A percentile compares a stretch with the other conserved stretches of the same genome.
phyloP scores from a whole-genome alignment of 2,329 filamentous ascomycete species.

The Cadophora malorum region DNA sequence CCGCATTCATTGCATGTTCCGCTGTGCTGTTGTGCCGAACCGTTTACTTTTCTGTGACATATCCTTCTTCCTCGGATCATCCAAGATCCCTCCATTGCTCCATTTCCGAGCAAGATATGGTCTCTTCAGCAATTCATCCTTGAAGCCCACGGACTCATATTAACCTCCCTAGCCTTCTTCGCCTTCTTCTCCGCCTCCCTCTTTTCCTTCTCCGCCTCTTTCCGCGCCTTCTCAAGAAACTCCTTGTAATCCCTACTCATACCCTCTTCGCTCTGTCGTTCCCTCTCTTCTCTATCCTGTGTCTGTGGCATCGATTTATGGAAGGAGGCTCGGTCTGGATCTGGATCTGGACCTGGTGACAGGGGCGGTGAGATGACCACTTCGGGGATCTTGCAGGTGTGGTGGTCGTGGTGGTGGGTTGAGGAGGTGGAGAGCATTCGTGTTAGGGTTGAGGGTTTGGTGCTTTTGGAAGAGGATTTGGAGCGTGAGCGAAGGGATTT shows the following conservation, averaged over 20 bases:
- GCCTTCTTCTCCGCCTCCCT: constrained; percentile 42
- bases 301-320: neutral
- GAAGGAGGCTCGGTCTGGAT: neutral
- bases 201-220: constrained; percentile 32
- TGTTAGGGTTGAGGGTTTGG: constrained; percentile 24
- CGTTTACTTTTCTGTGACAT: too few species aligned
- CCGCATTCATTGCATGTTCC: too few species aligned
- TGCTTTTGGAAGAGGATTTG: constrained; percentile 36
- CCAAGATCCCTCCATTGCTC: too few species aligned
- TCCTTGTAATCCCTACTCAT: constrained; percentile 32
- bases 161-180: constrained; percentile 51
- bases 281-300: neutral
- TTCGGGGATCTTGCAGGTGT: constrained; percentile 22
- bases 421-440: constrained; percentile 30
- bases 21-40: too few species aligned
- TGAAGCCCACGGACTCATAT: constrained; percentile 45
- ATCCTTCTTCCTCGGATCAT: too few species aligned
- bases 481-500: constrained; percentile 34
- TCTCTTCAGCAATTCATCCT: constrained; percentile 31
- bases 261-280: neutral
- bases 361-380: constrained; percentile 20
- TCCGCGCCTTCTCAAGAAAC: constrained; percentile 35
- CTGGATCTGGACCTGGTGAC: neutral
- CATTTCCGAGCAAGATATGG: too few species aligned
- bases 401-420: constrained; percentile 18